Evolutionary conservation across 371 early-diverging fungal genomes (phyloP), one percentile per base, ranked within the genome.

Genomic region (Phascolomyces articulosus): DNA sequence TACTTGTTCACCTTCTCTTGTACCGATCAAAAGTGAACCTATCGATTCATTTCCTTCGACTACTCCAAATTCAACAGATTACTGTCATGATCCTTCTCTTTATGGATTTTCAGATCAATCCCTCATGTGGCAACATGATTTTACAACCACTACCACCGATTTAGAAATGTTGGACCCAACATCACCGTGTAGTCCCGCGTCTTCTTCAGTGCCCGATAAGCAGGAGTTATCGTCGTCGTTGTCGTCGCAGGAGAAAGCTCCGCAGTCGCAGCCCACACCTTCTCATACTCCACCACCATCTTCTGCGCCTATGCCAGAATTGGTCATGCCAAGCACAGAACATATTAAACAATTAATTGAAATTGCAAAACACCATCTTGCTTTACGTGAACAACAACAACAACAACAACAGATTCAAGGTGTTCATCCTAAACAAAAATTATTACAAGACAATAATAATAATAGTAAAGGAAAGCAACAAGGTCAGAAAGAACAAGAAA

Each of bases 331-430:
- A 11, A 69, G 79, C 2, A 77, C 75, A 3, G 82, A 82, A 53
- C 77, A 82, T 53, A 75, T 82, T 27, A 77, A 75, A 21, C 73
- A 77, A 31, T 63, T 82, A 3, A 79, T 82, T 62, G 82, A 82
- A 28, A 58, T 72, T 8, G 82, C 82, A 41, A 82, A 82, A 44
- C 69, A 58, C 3, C 82, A 79, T 29, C 58, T 82, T 4, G 58
- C 44, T 15, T 47, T 64, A 21, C 64, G 58, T 18, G 64, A 64
- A 49, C 57, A 64, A 40, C 60, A 60, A 13, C 60, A 49, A 31
- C 48, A 48, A 41, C 20, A 47, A 31, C 29, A n/a, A n/a, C n/a
- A n/a, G n/a, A n/a, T n/a, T n/a, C n/a, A 49, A 29, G 21, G 44
- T 8, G 27, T 9, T 7, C 34, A 21, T 24, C n/a, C 47, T 11